Percentiles rank a stretch among this genome's conserved stretches.
These are phyloP conservation scores for Boletus vermiculosoides DNA, from an alignment of 768 basidiomycete genomes.

Conservation along the genomic window DNA sequence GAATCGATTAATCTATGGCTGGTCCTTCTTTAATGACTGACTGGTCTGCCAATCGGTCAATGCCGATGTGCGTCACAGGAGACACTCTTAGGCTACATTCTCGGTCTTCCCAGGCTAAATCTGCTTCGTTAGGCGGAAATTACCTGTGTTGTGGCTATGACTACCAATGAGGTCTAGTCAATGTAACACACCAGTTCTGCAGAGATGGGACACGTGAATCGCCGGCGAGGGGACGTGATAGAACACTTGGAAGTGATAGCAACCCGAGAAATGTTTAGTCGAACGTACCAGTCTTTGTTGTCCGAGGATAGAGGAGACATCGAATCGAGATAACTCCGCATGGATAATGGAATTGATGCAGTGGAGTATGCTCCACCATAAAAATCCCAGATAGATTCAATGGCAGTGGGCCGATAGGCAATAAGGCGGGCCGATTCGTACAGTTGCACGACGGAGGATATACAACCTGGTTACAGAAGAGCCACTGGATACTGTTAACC, in stretches of 20 bases:
- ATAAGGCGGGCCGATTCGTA: background rate
- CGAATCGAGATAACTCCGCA: background rate
- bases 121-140: background rate
- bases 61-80: no score
- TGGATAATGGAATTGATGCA: background rate
- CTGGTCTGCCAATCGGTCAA: no score
- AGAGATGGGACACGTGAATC: background rate
- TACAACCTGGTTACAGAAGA: background rate
- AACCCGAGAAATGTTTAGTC: background rate
- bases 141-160: background rate
- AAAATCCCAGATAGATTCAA: background rate
- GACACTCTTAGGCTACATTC: no score
- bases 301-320: background rate
- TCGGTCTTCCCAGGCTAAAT: background rate
- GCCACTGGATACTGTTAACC: background rate
- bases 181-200: background rate
- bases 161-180: background rate
- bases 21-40: no score
- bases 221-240: background rate
- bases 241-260: background rate
- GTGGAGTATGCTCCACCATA: no score
- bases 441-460: background rate
- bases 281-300: background rate
- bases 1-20: no score
- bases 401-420: background rate